Conservation (phyloP, 2,329 filamentous ascomycete genomes). For the Pseudogymnoascus sp. region DNA sequence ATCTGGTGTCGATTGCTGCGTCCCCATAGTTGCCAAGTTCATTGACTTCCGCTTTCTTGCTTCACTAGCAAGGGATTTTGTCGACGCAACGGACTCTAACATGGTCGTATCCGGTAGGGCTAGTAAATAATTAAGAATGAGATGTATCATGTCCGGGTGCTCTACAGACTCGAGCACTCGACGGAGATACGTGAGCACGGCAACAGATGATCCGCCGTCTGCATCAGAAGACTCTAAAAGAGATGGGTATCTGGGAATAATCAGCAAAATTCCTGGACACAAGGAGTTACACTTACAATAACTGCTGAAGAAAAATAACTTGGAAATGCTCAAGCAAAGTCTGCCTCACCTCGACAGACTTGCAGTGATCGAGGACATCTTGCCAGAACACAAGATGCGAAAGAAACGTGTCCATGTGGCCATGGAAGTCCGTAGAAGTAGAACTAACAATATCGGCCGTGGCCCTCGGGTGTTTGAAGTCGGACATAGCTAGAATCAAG, state of each 20-base stretch:
- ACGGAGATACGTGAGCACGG: conserved; percentile 86
- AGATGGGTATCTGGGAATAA: conserved; percentile 68
- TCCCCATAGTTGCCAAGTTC: conserved; percentile 73
- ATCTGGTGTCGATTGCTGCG: conserved; percentile 68
- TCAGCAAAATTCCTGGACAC: conserved; percentile 13
- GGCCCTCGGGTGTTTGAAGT: conserved; percentile 68
- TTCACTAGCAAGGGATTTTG: conserved; percentile 42
- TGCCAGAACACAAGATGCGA: conserved; percentile 97
- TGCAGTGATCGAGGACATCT: conserved; percentile 92
- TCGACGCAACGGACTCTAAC: conserved; percentile 36
- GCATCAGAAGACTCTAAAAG: conserved; percentile 94
- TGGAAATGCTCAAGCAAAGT: conserved; percentile 95
- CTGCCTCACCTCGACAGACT: conserved; percentile 82
- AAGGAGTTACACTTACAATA: conserved; percentile 55
- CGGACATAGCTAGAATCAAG: conserved; percentile 78
- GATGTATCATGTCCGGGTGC: conserved; percentile 87
- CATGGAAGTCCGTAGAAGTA: conserved; percentile 65
- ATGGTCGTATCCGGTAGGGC: conserved; percentile 58
- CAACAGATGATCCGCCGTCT: conserved; percentile 92
- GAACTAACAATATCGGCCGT: conserved; percentile 66
- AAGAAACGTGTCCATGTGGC: conserved; percentile 86
- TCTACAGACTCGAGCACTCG: conserved; percentile 86
- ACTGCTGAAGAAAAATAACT: conserved; percentile 87
- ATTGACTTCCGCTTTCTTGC: conserved; percentile 80
- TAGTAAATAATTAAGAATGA: conserved; percentile 86